These are phyloP conservation scores for Magnolia sinica DNA, from an alignment of 164 flowering plant species.

Conservation along the genomic window DNA sequence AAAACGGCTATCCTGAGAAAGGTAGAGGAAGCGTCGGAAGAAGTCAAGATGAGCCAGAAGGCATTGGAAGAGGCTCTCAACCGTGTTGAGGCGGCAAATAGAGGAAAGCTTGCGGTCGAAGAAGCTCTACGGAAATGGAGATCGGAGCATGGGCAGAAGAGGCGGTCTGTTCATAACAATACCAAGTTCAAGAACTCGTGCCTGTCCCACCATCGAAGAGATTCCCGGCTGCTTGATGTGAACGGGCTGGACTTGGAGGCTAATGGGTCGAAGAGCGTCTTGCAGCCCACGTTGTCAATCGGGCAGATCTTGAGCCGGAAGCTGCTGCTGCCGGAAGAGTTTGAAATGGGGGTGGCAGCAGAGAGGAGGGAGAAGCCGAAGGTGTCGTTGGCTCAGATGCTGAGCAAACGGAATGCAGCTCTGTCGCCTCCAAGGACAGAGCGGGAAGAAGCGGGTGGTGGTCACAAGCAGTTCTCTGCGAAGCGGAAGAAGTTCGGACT, in stretches of 20 bases:
- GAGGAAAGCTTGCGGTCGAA: conserved; percentile 73
- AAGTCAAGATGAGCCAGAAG: conserved; percentile 66
- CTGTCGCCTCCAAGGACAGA: conserved; percentile 26
- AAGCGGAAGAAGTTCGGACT: conserved; percentile 82
- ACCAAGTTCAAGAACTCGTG: conserved; percentile 70
- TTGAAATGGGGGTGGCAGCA: conserved; percentile 31
- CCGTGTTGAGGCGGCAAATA: conserved; percentile 78
- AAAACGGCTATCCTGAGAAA: conserved; percentile 52
- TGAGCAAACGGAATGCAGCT: conserved; percentile 40
- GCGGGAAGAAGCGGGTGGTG: conserved; percentile 16
- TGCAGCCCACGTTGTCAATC: conserved; percentile 72
- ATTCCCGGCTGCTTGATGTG: conserved; percentile 47
- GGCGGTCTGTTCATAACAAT: conserved; percentile 49
- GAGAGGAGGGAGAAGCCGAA: conserved; percentile 34
- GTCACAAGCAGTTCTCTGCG: conserved; percentile 41
- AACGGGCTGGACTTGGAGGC: conserved; percentile 43
- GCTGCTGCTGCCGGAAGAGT: conserved; percentile 59
- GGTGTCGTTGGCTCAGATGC: conserved; percentile 82
- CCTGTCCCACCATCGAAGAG: conserved; percentile 50
- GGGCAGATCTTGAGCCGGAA: conserved; percentile 89
- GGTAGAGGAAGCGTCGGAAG: conserved; percentile 77
- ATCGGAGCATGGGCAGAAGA: conserved; percentile 68
- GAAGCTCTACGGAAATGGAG: conserved; percentile 86
- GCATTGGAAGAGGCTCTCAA: conserved; percentile 69
- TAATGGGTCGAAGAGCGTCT: conserved; percentile 46